A percentile compares a stretch with the other conserved stretches of the same genome.
These are phyloP conservation scores for Dictyostelium capitatum DNA, from an alignment of 78 protist species.

Conservation along the genomic window DNA sequence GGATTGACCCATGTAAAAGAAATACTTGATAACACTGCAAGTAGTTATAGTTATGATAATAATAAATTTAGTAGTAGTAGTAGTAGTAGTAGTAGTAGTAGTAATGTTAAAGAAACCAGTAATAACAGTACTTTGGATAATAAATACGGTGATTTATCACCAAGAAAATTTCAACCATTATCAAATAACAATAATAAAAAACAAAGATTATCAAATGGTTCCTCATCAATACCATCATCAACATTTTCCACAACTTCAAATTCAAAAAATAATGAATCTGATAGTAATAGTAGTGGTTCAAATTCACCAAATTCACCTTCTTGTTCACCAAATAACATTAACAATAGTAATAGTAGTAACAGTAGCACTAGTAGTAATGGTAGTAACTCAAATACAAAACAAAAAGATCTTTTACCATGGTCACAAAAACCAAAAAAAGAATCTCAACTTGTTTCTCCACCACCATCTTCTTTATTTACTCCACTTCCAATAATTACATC, in stretches of 20 bases:
- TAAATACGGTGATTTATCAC: not conserved
- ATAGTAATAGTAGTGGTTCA: not conserved
- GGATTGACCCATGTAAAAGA: not conserved
- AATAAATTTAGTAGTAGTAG: not conserved
- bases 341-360: not conserved
- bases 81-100: not conserved
- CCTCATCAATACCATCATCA: not conserved
- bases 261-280: not conserved
- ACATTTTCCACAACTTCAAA: not conserved
- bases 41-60: not conserved
- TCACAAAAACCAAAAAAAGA: not conserved
- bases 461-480: not conserved
- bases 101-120: not conserved
- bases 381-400: not conserved
- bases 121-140: not conserved
- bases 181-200: not conserved
- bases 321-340: not conserved
- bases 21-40: not conserved
- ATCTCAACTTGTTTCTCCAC: not conserved
- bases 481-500: not conserved
- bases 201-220: not conserved
- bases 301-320: slow-evolving; percentile 3
- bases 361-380: not conserved
- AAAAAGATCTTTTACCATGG: not conserved
- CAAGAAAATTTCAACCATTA: not conserved